These are phyloP conservation scores for Fusarium udum DNA, from an alignment of 2,329 filamentous ascomycete genomes.

Conservation along the genomic window DNA sequence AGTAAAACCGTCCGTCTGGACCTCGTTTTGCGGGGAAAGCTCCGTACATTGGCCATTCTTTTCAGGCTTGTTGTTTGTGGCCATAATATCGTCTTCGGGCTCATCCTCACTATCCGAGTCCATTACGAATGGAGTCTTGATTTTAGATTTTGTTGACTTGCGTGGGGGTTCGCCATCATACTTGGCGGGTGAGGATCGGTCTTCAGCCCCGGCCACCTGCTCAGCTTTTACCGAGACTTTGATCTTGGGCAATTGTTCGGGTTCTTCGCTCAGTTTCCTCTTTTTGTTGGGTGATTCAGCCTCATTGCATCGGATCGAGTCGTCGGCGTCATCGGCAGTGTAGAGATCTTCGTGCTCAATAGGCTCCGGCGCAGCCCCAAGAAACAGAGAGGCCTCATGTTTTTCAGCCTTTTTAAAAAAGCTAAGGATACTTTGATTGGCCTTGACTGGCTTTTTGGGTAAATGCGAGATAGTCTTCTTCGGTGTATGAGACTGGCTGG, in stretches of 20 bases:
- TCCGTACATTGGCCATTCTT: conserved; percentile 37
- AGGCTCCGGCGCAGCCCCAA: conserved; percentile 44
- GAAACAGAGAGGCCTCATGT: conserved; percentile 67
- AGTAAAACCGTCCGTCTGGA: conserved; percentile 36
- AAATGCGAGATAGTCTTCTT: conserved; percentile 44
- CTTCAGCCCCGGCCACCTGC: conserved; percentile 34
- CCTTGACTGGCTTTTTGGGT: conserved; percentile 51
- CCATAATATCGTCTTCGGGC: conserved; percentile 19
- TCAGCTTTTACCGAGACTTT: conserved; percentile 9
- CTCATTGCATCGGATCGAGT: conserved; percentile 47
- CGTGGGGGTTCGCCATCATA: conserved; percentile 13
- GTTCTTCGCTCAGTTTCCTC: conserved; percentile 43
- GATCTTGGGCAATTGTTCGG: neutral
- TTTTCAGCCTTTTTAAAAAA: conserved; percentile 78
- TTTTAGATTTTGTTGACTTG: conserved; percentile 38
- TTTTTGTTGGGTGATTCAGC: conserved; percentile 46
- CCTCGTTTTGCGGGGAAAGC: conserved; percentile 30
- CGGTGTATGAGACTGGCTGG: conserved; percentile 46
- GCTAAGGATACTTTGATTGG: conserved; percentile 74
- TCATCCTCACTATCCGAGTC: conserved; percentile 69
- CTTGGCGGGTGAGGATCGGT: conserved; percentile 47
- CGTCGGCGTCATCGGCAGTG: conserved; percentile 43
- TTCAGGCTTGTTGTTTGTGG: conserved; percentile 4
- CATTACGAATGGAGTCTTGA: conserved; percentile 69
- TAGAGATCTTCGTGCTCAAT: conserved; percentile 43